Conservation (phyloP, 73 alveolate genomes). For the Paramecium sonneborni region DNA sequence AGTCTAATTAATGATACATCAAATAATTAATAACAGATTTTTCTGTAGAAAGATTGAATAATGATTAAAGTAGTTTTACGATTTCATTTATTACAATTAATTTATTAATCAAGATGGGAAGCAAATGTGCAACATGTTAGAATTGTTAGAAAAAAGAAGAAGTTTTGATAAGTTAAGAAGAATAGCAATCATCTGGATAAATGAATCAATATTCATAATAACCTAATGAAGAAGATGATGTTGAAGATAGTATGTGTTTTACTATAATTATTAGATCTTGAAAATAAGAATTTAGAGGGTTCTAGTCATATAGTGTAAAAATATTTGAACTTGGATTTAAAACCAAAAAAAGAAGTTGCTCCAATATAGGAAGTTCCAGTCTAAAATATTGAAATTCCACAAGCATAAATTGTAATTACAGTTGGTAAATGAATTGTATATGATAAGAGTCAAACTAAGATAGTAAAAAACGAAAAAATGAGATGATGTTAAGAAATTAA, state of each 20-base stretch:
- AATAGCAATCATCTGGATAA: background rate
- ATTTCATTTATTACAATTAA: background rate
- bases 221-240: constrained; percentile 48
- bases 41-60: background rate
- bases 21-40: background rate
- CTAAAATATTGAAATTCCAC: background rate
- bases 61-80: background rate
- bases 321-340: background rate
- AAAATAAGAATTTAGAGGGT: background rate
- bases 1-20: background rate
- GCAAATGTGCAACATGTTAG: constrained; percentile 43
- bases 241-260: background rate
- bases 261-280: background rate
- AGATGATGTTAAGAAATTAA: background rate
- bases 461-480: constrained; percentile 19
- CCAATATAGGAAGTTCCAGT: background rate
- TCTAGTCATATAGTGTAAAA: background rate
- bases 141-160: constrained; percentile 44
- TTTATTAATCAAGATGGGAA: constrained; percentile 3
- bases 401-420: background rate
- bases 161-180: background rate
- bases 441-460: constrained; percentile 11
- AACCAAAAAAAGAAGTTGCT: background rate
- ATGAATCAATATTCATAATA: constrained; percentile 39
- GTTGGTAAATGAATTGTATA: background rate